Evolutionary conservation across 495 filamentous ascomycete species (phyloP).

Genomic region (Neurospora sp.): DNA sequence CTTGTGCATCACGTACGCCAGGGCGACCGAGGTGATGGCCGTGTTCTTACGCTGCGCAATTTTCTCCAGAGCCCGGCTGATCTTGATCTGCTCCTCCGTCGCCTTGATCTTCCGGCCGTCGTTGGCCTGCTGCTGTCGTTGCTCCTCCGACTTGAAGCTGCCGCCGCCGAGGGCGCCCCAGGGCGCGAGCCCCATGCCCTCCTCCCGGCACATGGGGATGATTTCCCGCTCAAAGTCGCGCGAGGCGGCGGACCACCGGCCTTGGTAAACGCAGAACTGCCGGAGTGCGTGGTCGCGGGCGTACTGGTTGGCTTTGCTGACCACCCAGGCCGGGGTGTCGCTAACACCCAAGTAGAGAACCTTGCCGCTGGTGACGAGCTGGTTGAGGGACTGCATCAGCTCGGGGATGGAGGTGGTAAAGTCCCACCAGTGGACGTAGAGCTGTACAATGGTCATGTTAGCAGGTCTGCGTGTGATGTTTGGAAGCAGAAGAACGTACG

Average conservation of each 20-base stretch:
- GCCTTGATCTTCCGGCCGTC: conserved; percentile 15
- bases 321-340: conserved; percentile 64
- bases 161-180: conserved; percentile 58
- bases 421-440: conserved; percentile 62
- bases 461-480: neutral
- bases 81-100: conserved; percentile 33
- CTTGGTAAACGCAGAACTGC: conserved; percentile 60
- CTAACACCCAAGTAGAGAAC: conserved; percentile 61
- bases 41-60: conserved; percentile 45
- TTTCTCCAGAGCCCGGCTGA: conserved; percentile 47
- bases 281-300: conserved; percentile 53
- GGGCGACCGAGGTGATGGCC: conserved; percentile 47
- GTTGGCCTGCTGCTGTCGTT: conserved; percentile 15
- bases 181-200: conserved; percentile 61
- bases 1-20: conserved; percentile 68
- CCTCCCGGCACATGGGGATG: conserved; percentile 51
- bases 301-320: conserved; percentile 57
- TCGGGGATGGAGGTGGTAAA: conserved; percentile 50
- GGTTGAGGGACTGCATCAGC: conserved; percentile 58
- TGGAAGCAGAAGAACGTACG: conserved; percentile 11
- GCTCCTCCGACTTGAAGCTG: conserved; percentile 47
- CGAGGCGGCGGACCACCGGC: conserved; percentile 47
- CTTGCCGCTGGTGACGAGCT: conserved; percentile 48
- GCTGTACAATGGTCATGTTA: conserved; percentile 8
- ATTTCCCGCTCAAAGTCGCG: conserved; percentile 67